Evolutionary conservation across 2,329 filamentous ascomycete genomes (phyloP), one percentile per base, ranked within the genome.

Genomic region (Alternaria arbusti): DNA sequence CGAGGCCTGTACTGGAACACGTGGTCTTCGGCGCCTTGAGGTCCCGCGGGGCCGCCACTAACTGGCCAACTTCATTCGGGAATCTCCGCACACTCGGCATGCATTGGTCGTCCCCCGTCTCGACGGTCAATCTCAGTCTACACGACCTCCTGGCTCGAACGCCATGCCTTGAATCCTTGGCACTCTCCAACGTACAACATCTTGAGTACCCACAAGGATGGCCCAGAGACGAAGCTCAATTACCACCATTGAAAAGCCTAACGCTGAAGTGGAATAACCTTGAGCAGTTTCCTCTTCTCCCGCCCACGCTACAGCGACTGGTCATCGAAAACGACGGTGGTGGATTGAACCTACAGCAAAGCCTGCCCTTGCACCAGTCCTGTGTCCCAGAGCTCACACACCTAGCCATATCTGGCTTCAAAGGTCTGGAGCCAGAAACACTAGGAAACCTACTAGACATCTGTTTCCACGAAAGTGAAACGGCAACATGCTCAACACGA

Each of bases 21-120:
- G 67, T 73, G 2, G 68, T 73, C 4, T 76, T 77, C 32, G 52
- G 64, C 6, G 47, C 54, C 1, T 40, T 72, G 23, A 40, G 28
- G 26, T 26, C 5, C 22, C 12, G 13, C 23, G 22, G 28, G 26
- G 12, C 54, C 44, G 46, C n/a, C 25, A 49, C 50, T 17, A 46
- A 66, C 7, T 79, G 75, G 76, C 64, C 70, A 13, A 67, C 67
- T 8, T 66, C 74, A 6, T 69, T 75, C 25, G 68, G 70, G 2
- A 63, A 69, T 30, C 70, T 81, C 5, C 63, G 71, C 20, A 70
- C 65, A 5, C 59, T 79, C 5, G 63, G 52, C 8, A 40, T 79
- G 17, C 49, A 65, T 45, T 25, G 49, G 28, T 25, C 20, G 15
- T 9, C 9, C 28, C 8, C 22, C 15, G 6, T 40, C 20, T 36